phyloP scores from a whole-genome alignment of 2,329 filamentous ascomycete genomes.

The Exophiala sp. region DNA sequence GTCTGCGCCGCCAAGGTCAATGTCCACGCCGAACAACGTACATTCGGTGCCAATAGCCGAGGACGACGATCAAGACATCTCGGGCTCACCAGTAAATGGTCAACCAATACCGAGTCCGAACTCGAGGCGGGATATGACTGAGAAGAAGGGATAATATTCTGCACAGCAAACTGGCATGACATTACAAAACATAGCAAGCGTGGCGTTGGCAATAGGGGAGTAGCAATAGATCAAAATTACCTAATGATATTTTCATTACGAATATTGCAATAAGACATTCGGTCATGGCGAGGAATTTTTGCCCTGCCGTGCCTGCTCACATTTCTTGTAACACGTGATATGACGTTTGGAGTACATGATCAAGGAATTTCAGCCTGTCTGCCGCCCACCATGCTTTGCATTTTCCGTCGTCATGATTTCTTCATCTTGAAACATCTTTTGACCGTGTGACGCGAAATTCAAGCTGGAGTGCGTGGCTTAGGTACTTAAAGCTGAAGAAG shows the following conservation, averaged over 20 bases:
- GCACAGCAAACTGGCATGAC: not conserved
- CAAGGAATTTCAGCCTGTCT: not conserved
- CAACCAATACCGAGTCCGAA: not conserved
- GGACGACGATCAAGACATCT: slow-evolving; percentile 2
- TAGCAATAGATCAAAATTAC: too few relatives aligned
- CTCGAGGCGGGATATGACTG: slow-evolving; percentile 7
- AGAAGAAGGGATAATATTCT: not conserved
- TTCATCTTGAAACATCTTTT: not conserved
- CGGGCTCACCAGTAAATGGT: not conserved
- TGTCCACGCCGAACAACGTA: slow-evolving; percentile 8
- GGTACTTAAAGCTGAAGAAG: too few relatives aligned
- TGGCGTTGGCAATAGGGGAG: not conserved
- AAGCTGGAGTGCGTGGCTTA: too few relatives aligned
- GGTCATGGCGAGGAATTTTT: too few relatives aligned
- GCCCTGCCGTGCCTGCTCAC: too few relatives aligned
- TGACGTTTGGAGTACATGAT: not conserved
- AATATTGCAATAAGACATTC: too few relatives aligned
- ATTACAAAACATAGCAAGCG: not conserved
- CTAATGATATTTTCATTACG: too few relatives aligned
- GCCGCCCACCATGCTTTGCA: not conserved
- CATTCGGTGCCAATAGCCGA: slow-evolving; percentile 7
- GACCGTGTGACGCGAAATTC: not conserved
- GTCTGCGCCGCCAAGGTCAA: slow-evolving; percentile 8
- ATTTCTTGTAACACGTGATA: slow-evolving; percentile 1
- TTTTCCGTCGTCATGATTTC: not conserved